Conservation (phyloP, 768 basidiomycete genomes). For the Agaricus subrufescens region DNA sequence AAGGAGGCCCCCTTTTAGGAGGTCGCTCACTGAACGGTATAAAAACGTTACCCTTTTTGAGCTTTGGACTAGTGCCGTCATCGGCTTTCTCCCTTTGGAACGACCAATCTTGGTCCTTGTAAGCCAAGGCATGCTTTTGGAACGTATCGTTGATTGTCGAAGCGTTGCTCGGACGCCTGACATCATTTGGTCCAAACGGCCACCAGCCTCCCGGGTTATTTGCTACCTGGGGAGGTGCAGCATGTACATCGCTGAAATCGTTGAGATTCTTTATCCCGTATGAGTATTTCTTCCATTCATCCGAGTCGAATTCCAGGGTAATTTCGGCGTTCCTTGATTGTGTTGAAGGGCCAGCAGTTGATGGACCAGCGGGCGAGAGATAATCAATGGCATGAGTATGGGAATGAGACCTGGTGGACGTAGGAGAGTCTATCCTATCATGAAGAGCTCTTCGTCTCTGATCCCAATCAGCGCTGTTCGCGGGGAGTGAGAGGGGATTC, state of each 20-base stretch:
- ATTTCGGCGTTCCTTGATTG: conserved; percentile 9
- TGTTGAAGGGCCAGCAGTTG: neutral
- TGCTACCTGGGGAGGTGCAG: neutral
- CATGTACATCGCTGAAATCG: conserved; percentile 12
- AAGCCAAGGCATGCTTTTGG: conserved; percentile 8
- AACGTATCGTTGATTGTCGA: conserved; percentile 10
- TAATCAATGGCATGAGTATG: conserved; percentile 5
- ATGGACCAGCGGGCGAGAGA: conserved; percentile 4
- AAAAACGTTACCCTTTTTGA: conserved; percentile 1
- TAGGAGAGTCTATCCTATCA: conserved; percentile 14
- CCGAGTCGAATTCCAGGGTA: conserved; percentile 40
- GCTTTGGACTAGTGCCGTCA: neutral
- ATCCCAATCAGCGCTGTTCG: conserved; percentile 55
- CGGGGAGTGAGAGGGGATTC: conserved; percentile 39
- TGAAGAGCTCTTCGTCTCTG: conserved; percentile 38
- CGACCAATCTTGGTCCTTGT: conserved; percentile 21
- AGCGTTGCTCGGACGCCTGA: conserved; percentile 9
- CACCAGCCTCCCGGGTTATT: neutral
- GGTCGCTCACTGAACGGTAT: conserved; percentile 7
- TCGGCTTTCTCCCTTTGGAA: conserved; percentile 17
- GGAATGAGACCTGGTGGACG: conserved; percentile 4
- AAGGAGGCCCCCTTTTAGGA: conserved; percentile 20
- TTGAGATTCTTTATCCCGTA: conserved; percentile 18
- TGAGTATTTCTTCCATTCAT: conserved; percentile 19
- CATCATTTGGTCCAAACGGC: conserved; percentile 2